A percentile compares a stretch with the other conserved stretches of the same genome.
These are phyloP conservation scores for Pisolithus microcarpus DNA, from an alignment of 768 basidiomycete genomes.

Conservation along the genomic window DNA sequence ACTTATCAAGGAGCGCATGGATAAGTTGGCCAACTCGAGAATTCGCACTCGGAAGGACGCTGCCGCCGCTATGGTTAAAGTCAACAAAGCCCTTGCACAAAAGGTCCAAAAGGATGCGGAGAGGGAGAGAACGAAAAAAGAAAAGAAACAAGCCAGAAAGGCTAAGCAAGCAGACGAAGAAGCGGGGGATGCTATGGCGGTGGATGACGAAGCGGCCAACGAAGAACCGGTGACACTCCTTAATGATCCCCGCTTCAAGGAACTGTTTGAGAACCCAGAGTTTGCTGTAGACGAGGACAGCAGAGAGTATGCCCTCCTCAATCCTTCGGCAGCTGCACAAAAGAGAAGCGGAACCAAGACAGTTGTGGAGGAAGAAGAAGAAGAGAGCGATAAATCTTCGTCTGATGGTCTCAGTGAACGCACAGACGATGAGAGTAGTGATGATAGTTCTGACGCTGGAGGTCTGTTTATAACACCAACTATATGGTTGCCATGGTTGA, in stretches of 20 bases:
- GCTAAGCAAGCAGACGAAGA: conserved; percentile 31
- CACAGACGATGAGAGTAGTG: conserved; percentile 37
- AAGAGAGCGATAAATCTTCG: conserved; percentile 69
- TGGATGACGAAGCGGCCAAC: conserved; percentile 19
- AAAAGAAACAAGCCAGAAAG: conserved; percentile 45
- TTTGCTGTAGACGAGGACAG: conserved; percentile 86
- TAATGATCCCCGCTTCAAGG: conserved; percentile 82
- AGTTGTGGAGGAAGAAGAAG: conserved; percentile 83
- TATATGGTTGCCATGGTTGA: conserved; percentile 13
- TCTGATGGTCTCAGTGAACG: conserved; percentile 46
- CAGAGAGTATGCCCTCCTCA: conserved; percentile 86
- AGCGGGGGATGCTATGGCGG: conserved; percentile 27
- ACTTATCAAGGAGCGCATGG: conserved; percentile 81
- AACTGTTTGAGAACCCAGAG: conserved; percentile 84
- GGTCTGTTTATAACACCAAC: conserved; percentile 29
- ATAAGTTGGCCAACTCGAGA: conserved; percentile 86
- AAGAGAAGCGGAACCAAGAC: conserved; percentile 49
- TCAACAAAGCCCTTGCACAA: conserved; percentile 83
- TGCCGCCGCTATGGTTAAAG: conserved; percentile 19
- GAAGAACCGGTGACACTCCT: conserved; percentile 45
- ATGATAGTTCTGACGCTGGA: conserved; percentile 53
- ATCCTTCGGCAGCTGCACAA: conserved; percentile 73
- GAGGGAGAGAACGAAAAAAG: conserved; percentile 47
- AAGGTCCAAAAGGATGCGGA: conserved; percentile 66
- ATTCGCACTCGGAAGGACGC: conserved; percentile 74